Evolutionary conservation across 352 stramenopile genomes (phyloP).

Genomic region (Phytopythium vexans): DNA sequence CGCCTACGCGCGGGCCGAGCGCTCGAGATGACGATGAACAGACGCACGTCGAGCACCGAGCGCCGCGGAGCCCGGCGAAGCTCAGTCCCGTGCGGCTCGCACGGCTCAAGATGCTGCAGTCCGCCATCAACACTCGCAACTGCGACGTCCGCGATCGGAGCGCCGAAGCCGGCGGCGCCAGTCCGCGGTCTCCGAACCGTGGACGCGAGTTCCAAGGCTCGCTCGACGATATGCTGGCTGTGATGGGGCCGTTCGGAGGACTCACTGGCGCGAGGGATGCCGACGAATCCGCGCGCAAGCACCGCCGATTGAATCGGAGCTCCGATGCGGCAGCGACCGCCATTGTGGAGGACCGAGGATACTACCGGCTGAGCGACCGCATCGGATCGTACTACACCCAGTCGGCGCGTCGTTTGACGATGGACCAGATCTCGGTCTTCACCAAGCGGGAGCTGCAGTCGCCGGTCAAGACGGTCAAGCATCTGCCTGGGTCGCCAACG

Average conservation of each 20-base stretch:
- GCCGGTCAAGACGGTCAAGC: conserved; percentile 36
- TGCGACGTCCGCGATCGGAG: conserved; percentile 57
- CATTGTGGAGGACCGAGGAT: conserved; percentile 55
- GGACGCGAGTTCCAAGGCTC: conserved; percentile 25
- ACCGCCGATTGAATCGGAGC: conserved; percentile 23
- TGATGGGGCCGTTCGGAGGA: conserved; percentile 71
- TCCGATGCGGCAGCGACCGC: conserved; percentile 3
- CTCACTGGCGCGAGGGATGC: conserved; percentile 35
- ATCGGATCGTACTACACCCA: conserved; percentile 78
- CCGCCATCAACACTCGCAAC: conserved; percentile 76
- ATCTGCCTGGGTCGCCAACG: conserved; percentile 34
- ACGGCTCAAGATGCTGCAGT: conserved; percentile 81
- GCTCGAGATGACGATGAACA: neutral
- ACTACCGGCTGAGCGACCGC: conserved; percentile 80
- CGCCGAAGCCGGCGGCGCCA: conserved; percentile 12
- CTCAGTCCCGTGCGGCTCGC: conserved; percentile 74
- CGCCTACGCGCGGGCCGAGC: no score
- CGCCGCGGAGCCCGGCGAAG: conserved; percentile 44
- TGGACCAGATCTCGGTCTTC: conserved; percentile 69
- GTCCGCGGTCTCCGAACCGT: conserved; percentile 19
- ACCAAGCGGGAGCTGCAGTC: conserved; percentile 48
- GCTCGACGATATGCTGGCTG: conserved; percentile 48
- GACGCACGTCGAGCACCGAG: neutral
- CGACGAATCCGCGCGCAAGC: conserved; percentile 25
- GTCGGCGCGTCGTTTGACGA: conserved; percentile 54